Base-by-base conservation (phyloP, 768 basidiomycete species). In the Lentinula lateritia region DNA sequence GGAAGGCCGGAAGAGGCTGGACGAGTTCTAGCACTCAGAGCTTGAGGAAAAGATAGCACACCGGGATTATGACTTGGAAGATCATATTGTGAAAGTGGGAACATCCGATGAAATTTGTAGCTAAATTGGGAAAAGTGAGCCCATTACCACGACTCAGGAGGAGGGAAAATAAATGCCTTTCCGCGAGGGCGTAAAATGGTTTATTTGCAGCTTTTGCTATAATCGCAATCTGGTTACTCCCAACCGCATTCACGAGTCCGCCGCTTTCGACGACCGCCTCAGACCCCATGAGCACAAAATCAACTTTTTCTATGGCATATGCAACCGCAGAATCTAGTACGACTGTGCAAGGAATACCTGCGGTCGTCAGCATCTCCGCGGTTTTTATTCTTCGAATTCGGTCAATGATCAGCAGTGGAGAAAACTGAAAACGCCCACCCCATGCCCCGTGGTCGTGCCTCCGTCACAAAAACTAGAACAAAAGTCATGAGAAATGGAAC, bases 251-350 rank as follows among this genome's bases (percentile, higher is more conserved):
- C 66, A 95, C 86, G 63, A 93, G 76, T 4, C 95, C 93, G 48
- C 97, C 97, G 64, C 92, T 94, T 74, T 98, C 97, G 5, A 97
- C 96, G 32, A 99, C 95, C 7, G 95, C 97, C 77, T 99, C 97
- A 43, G 95, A 95, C 36, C 97, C 97, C 43, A 98, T 95, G 52
- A 99, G 83, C 54, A 96, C 91, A 72, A 96, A 90, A 73, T 96
- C 93, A 18, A 96, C 93, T 67, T 91, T 89, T 65, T 96, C 93
- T 90, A 99, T 98, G 67, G 93, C 87, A 76, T 98, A 98, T 42
- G 93, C 93, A 4, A 98, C 95, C 1, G 96, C 95, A 13, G 93
- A 93, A 75, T 99, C 97, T 62, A 98, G 84, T 10, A 99, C 89
- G 59, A 98, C 89, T 15, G 92, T 93, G 74, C 92, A 93, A 12